phyloP scores from a whole-genome alignment of 768 basidiomycete genomes.

The Auricularia sp. region DNA sequence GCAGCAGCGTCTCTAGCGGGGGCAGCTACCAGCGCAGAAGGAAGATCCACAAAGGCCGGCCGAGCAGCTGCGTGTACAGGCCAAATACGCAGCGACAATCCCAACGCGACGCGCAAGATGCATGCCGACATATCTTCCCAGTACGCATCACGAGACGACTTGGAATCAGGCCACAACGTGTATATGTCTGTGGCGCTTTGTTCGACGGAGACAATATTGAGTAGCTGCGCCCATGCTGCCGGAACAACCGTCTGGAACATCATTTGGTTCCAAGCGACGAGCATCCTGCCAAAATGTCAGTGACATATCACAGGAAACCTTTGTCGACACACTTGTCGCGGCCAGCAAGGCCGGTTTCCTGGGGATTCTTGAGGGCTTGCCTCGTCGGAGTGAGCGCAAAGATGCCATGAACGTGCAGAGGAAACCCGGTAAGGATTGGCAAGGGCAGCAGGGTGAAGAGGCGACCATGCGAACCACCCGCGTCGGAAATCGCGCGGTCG shows the following conservation, averaged over 20 bases:
- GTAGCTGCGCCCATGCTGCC: constrained; percentile 29
- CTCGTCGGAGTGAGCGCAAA: constrained; percentile 39
- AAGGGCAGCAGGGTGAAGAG: constrained; percentile 43
- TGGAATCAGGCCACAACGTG: constrained; percentile 31
- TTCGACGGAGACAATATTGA: constrained; percentile 18
- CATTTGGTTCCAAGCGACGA: constrained; percentile 39
- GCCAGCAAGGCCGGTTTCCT: constrained; percentile 31
- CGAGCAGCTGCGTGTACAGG: constrained; percentile 17
- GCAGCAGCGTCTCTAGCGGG: constrained; percentile 5
- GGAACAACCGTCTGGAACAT: constrained; percentile 40
- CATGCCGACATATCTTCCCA: constrained; percentile 31
- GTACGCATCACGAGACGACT: constrained; percentile 22
- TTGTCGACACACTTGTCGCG: constrained; percentile 31
- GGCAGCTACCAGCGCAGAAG: background rate
- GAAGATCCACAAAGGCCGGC: too few species aligned
- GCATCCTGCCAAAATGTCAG: constrained; percentile 23
- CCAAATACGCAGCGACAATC: constrained; percentile 25
- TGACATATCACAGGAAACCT: background rate
- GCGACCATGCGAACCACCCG: constrained; percentile 20
- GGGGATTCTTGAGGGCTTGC: constrained; percentile 34
- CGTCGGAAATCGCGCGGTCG: background rate
- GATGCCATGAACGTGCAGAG: constrained; percentile 35
- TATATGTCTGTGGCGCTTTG: constrained; percentile 22
- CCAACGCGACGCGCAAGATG: constrained; percentile 22
- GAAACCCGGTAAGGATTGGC: constrained; percentile 36